Base-by-base conservation (phyloP, 2,329 filamentous ascomycete species). In the Monilinia polystroma region DNA sequence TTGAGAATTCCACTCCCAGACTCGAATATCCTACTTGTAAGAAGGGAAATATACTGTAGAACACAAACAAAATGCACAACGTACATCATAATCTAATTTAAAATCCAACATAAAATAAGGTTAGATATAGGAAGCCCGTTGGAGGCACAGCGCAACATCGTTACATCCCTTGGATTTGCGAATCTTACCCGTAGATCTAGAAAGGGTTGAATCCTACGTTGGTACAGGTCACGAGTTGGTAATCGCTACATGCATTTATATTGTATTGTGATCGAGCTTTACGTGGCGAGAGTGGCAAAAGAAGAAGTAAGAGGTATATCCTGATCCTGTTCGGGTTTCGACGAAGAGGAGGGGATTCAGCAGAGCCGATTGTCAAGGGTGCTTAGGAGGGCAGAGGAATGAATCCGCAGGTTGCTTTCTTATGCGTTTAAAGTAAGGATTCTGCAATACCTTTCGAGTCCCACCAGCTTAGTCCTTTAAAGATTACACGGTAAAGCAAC, bases 111-210 rank as follows among this genome's bases (percentile, higher is more conserved):
- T 23, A 32, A 47, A 51, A 51, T 66, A 60, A 60, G 49, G 35
- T 54, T 53, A 16, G 16, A 45, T 41, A 32, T 47, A 47, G 47
- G 32, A 66, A n/a, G 55, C 63, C 23, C 23, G 47, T 52, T 58
- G 56, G 32, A n/a, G 63, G 63, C 54, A 52, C 54, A 52, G 54
- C 12, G 41, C 4, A 38, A 16, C 5, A 51, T n/a, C 45, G 16
- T 43, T 16, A 5, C 16, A 43, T 38, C 45, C 56, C 41, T 29
- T 51, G 45, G 45, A 60, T 18, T 38, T 47, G 4, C 18, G n/a
- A 38, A 60, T 26, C 45, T 23, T 60, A 60, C 45, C 29, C 20
- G 45, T 49, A 12, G 29, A 51, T 11, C n/a, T 59, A 35, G 32
- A 35, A 20, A 18, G 29, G 29, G 32, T 23, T 6, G 4, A 41